Conservation (phyloP, 768 basidiomycete genomes). For the Boletus sensibilis region DNA sequence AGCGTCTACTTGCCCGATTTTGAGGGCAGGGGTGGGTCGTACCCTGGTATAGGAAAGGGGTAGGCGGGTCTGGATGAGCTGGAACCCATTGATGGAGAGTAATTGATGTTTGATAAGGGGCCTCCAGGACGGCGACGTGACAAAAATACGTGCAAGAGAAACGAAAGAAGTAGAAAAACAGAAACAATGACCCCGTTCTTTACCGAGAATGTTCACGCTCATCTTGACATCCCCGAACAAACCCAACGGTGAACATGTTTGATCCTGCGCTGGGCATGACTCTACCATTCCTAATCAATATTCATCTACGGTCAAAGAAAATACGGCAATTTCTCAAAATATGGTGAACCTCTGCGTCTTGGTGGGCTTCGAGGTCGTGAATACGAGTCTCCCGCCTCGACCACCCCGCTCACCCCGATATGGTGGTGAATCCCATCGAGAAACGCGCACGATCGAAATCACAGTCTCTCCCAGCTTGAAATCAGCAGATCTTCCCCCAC, state of each 20-base stretch:
- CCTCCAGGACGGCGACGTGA: too few relatives aligned
- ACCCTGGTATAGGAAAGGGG: constrained; percentile 19
- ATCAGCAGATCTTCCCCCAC: constrained; percentile 37
- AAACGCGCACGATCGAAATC: constrained; percentile 37
- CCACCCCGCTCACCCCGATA: constrained; percentile 51
- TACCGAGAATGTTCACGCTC: too few relatives aligned
- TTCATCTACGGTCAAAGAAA: neutral
- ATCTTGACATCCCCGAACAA: too few relatives aligned
- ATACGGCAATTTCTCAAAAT: neutral
- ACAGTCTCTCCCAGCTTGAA: constrained; percentile 35
- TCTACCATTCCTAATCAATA: neutral
- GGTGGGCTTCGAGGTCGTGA: constrained; percentile 44
- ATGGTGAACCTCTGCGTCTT: constrained; percentile 33
- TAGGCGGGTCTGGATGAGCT: constrained; percentile 19
- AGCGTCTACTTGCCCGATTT: constrained; percentile 21
- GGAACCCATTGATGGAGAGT: constrained; percentile 23
- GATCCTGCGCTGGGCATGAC: neutral
- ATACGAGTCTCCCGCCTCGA: constrained; percentile 35
- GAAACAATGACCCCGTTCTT: too few relatives aligned
- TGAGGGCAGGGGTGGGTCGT: neutral
- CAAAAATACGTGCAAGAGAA: neutral
- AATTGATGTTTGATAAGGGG: constrained; percentile 2
- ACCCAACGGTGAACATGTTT: neutral
- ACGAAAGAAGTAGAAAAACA: too few relatives aligned
- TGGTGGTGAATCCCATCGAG: too few relatives aligned